phyloP scores from a whole-genome alignment of 805 yeast genomes.

The Candida railenensis region DNA sequence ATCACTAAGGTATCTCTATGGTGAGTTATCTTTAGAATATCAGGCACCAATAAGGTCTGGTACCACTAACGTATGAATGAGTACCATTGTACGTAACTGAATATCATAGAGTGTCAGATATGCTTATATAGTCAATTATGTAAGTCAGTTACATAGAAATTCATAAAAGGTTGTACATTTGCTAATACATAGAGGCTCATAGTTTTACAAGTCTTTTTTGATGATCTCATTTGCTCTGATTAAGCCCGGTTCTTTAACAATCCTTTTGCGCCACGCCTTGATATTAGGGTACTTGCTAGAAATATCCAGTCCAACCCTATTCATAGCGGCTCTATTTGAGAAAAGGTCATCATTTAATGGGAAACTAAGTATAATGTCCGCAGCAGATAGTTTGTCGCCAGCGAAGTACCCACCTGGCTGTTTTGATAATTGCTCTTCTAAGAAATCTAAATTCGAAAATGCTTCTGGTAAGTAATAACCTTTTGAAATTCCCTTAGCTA shows the following conservation, averaged over 20 bases:
- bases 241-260: conserved; percentile 12
- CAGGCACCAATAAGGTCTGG: too few species aligned
- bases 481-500: conserved; percentile 22
- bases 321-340: conserved; percentile 21
- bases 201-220: not conserved
- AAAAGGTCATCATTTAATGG: conserved; percentile 33
- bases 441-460: conserved; percentile 21
- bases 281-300: conserved; percentile 19
- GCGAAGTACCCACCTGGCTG: conserved; percentile 41
- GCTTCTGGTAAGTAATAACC: conserved; percentile 26
- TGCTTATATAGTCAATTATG: too few species aligned
- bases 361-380: conserved; percentile 55
- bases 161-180: too few species aligned
- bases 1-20: too few species aligned
- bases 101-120: too few species aligned
- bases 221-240: conserved; percentile 13
- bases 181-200: too few species aligned
- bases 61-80: too few species aligned
- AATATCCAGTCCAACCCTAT: conserved; percentile 14
- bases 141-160: too few species aligned
- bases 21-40: too few species aligned
- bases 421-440: conserved; percentile 27
- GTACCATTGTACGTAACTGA: too few species aligned
- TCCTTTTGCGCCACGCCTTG: conserved; percentile 19
- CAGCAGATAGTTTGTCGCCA: conserved; percentile 50